Conservation (phyloP, 169 alveolate genomes). For the Cryptosporidium parvum region DNA sequence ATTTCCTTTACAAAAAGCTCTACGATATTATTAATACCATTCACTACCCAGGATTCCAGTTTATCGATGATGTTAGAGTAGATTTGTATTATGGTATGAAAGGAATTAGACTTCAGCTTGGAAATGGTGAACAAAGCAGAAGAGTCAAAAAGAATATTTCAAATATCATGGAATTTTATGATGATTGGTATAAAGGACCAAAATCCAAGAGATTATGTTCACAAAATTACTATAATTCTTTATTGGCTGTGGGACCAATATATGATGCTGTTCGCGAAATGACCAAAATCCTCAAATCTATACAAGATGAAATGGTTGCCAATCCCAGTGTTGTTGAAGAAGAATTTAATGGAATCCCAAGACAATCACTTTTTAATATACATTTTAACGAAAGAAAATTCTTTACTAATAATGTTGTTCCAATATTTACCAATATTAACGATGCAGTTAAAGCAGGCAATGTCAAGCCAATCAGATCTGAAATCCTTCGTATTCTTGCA, state of each 20-base stretch:
- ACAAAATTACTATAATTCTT: neutral
- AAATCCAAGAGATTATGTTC: conserved; percentile 36
- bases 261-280: conserved; percentile 50
- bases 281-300: neutral
- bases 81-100: conserved; percentile 33
- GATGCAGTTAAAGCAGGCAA: conserved; percentile 1
- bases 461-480: neutral
- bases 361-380: neutral
- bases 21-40: conserved; percentile 34
- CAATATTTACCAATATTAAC: conserved; percentile 11
- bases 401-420: conserved; percentile 2
- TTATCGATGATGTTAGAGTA: conserved; percentile 45
- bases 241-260: conserved; percentile 2
- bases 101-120: neutral
- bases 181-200: conserved; percentile 39
- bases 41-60: conserved; percentile 33
- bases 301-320: neutral
- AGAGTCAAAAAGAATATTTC: neutral
- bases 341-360: conserved; percentile 20
- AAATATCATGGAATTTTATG: conserved; percentile 2
- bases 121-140: conserved; percentile 2
- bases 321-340: neutral
- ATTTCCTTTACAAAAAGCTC: conserved; percentile 44
- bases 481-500: conserved; percentile 32
- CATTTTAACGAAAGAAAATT: conserved; percentile 9